Percentiles rank a stretch among this genome's conserved stretches.
Evolutionary conservation across 106 monocot species (phyloP).

Genomic region (Phalaenopsis equestris): DNA sequence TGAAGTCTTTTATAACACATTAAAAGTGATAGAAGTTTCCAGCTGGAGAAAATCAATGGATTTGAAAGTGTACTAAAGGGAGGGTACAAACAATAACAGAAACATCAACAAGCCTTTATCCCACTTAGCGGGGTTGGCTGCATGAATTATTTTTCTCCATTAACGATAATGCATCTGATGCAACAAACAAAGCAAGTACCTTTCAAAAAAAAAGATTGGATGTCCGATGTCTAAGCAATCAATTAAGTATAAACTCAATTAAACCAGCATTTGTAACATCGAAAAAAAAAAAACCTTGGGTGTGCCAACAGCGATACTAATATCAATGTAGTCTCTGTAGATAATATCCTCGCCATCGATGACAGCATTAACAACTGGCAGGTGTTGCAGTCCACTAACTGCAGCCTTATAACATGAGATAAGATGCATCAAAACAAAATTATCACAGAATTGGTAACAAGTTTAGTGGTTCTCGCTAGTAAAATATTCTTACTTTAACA

Average conservation of each 20-base stretch:
- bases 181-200: not conserved
- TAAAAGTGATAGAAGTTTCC: too few species aligned
- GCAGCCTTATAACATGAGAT: constrained; percentile 54
- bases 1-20: too few species aligned
- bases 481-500: constrained; percentile 51
- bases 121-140: too few species aligned
- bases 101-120: too few species aligned
- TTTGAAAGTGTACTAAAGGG: too few species aligned
- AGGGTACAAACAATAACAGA: too few species aligned
- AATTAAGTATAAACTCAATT: not conserved
- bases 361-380: constrained; percentile 82
- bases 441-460: not conserved
- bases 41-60: too few species aligned
- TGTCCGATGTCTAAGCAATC: not conserved
- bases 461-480: not conserved
- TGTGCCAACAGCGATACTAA: constrained; percentile 92
- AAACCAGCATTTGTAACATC: not conserved
- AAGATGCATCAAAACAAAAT: constrained; percentile 1
- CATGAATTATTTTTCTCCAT: too few species aligned
- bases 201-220: not conserved
- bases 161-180: not conserved
- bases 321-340: constrained; percentile 79
- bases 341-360: constrained; percentile 97
- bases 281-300: constrained; percentile 44
- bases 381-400: constrained; percentile 84